These are phyloP conservation scores for Poa annua DNA, from an alignment of 176 grass and related monocot genomes.

Conservation along the genomic window DNA sequence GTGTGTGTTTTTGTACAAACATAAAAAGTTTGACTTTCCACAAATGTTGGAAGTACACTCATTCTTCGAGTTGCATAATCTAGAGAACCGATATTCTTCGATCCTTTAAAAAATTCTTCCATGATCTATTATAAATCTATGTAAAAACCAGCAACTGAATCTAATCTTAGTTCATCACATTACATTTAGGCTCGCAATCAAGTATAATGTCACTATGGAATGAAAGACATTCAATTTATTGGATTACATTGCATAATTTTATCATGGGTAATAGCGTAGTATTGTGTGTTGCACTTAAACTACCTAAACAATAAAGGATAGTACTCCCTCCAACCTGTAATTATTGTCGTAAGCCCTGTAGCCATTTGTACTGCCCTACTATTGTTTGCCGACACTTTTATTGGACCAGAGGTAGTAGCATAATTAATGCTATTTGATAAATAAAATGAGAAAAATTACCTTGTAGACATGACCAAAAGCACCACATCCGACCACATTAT, in stretches of 20 bases:
- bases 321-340: too few species aligned
- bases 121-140: neutral
- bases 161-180: neutral
- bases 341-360: too few species aligned
- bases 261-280: neutral
- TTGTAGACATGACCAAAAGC: constrained; percentile 39
- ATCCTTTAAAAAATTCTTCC: neutral
- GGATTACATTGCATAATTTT: neutral
- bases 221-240: neutral
- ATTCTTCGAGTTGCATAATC: too few species aligned
- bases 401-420: too few species aligned
- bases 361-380: too few species aligned
- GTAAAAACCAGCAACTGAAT: neutral
- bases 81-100: too few species aligned
- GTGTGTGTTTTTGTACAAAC: too few species aligned
- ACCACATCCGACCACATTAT: neutral
- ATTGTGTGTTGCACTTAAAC: neutral
- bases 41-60: too few species aligned
- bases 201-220: neutral
- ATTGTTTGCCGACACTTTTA: too few species aligned
- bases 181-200: neutral
- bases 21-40: too few species aligned
- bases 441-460: neutral
- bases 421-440: neutral
- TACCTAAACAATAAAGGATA: neutral